phyloP scores from a whole-genome alignment of 371 early-diverging fungal genomes.

The Choanephora cucurbitarum region DNA sequence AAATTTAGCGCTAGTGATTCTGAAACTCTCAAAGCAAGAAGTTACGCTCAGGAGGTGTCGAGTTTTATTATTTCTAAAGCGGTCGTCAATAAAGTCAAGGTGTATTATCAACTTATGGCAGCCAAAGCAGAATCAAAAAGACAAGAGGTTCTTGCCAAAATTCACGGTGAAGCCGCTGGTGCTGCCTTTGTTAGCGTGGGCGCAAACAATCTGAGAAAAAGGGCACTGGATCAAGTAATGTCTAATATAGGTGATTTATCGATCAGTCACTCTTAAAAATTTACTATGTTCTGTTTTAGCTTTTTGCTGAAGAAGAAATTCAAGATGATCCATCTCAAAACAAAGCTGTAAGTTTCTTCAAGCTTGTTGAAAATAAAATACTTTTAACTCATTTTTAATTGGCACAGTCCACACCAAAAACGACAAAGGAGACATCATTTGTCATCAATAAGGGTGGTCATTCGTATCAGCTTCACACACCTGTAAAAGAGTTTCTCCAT shows the following conservation, averaged over 20 bases:
- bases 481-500: neutral
- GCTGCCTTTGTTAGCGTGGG: conserved; percentile 1
- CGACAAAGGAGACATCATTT: conserved; percentile 1
- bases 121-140: conserved; percentile 7
- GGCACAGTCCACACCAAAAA: neutral
- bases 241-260: neutral
- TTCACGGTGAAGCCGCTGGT: conserved; percentile 10
- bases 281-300: too few species aligned
- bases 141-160: conserved; percentile 7
- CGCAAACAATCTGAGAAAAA: conserved; percentile 4
- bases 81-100: neutral
- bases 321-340: too few species aligned
- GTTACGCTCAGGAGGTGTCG: conserved; percentile 1
- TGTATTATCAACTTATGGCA: conserved; percentile 5
- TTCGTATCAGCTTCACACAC: neutral
- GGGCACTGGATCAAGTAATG: conserved; percentile 2
- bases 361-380: neutral
- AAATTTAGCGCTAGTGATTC: conserved; percentile 3
- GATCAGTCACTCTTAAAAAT: neutral
- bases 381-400: neutral
- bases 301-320: too few species aligned
- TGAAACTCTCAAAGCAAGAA: conserved; percentile 3
- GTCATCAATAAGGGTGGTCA: neutral
- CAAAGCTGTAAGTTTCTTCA: too few species aligned
- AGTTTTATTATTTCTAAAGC: neutral